phyloP scores from a whole-genome alignment of 208 protist genomes.

The Vickermania ingenoplastis region DNA sequence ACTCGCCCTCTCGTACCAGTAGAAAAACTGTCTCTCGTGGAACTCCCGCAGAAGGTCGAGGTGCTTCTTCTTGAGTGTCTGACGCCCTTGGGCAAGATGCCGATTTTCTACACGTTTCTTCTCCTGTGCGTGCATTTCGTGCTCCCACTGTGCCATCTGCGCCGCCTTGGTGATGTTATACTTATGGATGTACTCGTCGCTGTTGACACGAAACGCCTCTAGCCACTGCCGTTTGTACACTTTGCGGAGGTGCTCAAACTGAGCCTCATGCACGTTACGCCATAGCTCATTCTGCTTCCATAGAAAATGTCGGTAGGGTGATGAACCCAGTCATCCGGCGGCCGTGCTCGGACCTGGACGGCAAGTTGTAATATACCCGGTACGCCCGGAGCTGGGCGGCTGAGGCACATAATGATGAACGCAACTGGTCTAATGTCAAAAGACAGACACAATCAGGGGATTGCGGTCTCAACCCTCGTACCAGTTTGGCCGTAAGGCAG shows the following conservation, averaged over 20 bases:
- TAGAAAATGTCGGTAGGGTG: slow-evolving; percentile 88
- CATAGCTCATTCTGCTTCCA: slow-evolving; percentile 91
- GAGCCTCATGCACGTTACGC: slow-evolving; percentile 86
- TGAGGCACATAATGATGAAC: no score
- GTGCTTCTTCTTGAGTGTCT: slow-evolving; percentile 85
- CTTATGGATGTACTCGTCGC: slow-evolving; percentile 90
- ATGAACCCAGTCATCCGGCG: slow-evolving; percentile 84
- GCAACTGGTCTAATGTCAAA: no score
- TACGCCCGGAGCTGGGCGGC: no score
- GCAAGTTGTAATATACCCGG: slow-evolving; percentile 86
- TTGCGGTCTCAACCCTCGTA: no score
- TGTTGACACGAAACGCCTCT: slow-evolving; percentile 87
- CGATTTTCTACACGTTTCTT: slow-evolving; percentile 61
- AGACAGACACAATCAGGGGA: no score
- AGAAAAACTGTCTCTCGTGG: slow-evolving; percentile 89
- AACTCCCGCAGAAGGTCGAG: slow-evolving; percentile 83
- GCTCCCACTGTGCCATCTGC: slow-evolving; percentile 83
- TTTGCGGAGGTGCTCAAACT: slow-evolving; percentile 88
- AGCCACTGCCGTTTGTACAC: slow-evolving; percentile 90
- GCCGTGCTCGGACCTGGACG: slow-evolving; percentile 76
- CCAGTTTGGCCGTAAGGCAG: no score
- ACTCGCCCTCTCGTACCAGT: slow-evolving; percentile 88
- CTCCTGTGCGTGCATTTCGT: slow-evolving; percentile 87
- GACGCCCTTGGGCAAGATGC: slow-evolving; percentile 65
- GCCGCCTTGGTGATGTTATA: slow-evolving; percentile 90